A percentile compares a stretch with the other conserved stretches of the same genome.
These are phyloP conservation scores for Rhodocollybia butyracea DNA, from an alignment of 768 basidiomycete genomes.

Conservation along the genomic window DNA sequence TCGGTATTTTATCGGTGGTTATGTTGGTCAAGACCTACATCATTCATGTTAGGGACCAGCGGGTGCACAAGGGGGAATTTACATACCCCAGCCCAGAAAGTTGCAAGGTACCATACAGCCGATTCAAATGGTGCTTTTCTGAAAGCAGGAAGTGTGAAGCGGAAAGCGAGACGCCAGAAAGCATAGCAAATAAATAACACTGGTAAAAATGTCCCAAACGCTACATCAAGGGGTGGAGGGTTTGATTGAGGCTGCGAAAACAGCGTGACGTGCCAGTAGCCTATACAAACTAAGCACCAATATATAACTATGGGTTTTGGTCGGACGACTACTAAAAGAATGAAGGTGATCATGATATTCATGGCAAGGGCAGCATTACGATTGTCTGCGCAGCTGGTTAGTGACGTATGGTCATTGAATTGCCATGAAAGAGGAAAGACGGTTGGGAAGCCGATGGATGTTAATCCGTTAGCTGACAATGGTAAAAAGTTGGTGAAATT, in stretches of 20 bases:
- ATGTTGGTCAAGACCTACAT: constrained; percentile 60
- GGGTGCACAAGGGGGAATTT: not conserved
- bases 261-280: constrained; percentile 77
- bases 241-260: constrained; percentile 70
- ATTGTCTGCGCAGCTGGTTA: constrained; percentile 68
- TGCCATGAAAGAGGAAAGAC: constrained; percentile 71
- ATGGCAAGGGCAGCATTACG: constrained; percentile 68
- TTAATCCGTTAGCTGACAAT: constrained; percentile 54
- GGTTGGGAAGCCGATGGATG: constrained; percentile 71
- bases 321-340: constrained; percentile 70
- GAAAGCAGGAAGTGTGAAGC: constrained; percentile 73
- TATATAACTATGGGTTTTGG: constrained; percentile 65
- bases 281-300: constrained; percentile 79
- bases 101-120: constrained; percentile 67
- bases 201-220: constrained; percentile 77
- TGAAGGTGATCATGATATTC: constrained; percentile 64
- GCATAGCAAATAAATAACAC: constrained; percentile 73
- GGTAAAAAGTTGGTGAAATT: constrained; percentile 72
- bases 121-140: constrained; percentile 66
- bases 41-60: not conserved
- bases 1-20: constrained; percentile 68
- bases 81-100: constrained; percentile 71
- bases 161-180: constrained; percentile 74
- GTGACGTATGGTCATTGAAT: constrained; percentile 43
- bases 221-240: constrained; percentile 69